A percentile compares a stretch with the other conserved stretches of the same genome.
Conservation (phyloP, 768 basidiomycete species). For the Tylopilus plumbeoviolaceoides region DNA sequence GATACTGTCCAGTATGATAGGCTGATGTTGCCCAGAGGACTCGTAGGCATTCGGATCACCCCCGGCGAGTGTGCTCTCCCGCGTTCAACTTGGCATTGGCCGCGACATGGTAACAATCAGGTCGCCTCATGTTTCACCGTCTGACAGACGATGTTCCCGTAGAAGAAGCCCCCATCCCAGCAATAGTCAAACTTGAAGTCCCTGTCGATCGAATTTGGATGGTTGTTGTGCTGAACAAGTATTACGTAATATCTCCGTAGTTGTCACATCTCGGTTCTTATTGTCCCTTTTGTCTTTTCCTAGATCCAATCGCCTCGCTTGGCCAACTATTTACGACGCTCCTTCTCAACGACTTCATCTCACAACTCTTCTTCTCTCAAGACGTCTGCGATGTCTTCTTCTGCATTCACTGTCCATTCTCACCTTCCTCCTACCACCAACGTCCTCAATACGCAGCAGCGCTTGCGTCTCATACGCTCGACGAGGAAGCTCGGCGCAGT, state of each 20-base stretch:
- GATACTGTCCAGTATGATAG: no score
- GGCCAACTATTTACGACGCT: conserved; percentile 2
- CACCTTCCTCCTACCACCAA: conserved; percentile 36
- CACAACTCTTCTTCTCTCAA: conserved; percentile 8
- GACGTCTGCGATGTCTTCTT: conserved; percentile 21
- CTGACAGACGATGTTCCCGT: neutral
- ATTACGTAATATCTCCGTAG: conserved; percentile 15
- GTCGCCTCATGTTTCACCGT: neutral
- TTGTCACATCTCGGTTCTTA: conserved; percentile 5
- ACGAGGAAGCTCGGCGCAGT: conserved; percentile 35
- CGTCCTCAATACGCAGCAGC: conserved; percentile 28
- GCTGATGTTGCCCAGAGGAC: conserved; percentile 26
- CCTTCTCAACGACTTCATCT: neutral
- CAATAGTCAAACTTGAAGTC: no score
- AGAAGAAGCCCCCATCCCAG: no score
- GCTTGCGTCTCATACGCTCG: conserved; percentile 34
- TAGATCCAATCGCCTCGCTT: conserved; percentile 6
- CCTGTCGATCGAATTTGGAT: neutral
- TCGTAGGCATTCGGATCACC: neutral
- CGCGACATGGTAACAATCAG: neutral
- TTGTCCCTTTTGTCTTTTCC: conserved; percentile 5
- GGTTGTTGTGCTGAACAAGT: neutral
- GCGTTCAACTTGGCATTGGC: no score
- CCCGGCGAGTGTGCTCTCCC: neutral
- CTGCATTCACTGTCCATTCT: conserved; percentile 14